Evolutionary conservation across 139 green algal species (phyloP).

Genomic region (Coelastrella sp.): DNA sequence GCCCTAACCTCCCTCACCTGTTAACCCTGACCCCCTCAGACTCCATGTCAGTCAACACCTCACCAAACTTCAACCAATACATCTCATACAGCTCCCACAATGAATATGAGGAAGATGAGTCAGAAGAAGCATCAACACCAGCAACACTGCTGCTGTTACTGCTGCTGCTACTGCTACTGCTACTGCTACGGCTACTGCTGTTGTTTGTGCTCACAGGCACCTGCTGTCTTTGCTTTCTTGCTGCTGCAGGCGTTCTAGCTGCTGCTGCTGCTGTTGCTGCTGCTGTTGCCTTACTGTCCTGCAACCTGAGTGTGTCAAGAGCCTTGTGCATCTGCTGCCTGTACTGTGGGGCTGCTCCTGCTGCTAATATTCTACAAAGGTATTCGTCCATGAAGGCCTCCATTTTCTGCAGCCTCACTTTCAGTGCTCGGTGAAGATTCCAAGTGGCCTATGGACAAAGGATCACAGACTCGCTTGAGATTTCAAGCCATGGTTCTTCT

Average conservation of each 20-base stretch:
- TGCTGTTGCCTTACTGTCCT: no score
- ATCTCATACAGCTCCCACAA: slow-evolving; percentile 87
- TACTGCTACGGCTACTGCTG: background rate
- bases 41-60: slow-evolving; percentile 97
- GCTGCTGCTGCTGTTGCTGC: background rate
- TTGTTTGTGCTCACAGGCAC: background rate
- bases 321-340: background rate
- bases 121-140: background rate
- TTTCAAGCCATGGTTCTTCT: no score
- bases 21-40: slow-evolving; percentile 71
- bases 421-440: slow-evolving; percentile 75
- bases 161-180: background rate
- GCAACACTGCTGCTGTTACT: background rate
- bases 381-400: slow-evolving; percentile 47
- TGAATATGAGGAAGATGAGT: slow-evolving; percentile 11
- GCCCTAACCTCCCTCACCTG: slow-evolving; percentile 38
- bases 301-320: no score
- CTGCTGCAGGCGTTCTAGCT: background rate
- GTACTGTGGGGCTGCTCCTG: background rate
- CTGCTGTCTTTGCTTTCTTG: background rate
- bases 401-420: slow-evolving; percentile 49
- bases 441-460: slow-evolving; percentile 77
- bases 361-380: slow-evolving; percentile 39
- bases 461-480: no score
- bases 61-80: slow-evolving; percentile 89